Conservation (phyloP, 176 grass and related monocot genomes). For the Musa troglodytarum region DNA sequence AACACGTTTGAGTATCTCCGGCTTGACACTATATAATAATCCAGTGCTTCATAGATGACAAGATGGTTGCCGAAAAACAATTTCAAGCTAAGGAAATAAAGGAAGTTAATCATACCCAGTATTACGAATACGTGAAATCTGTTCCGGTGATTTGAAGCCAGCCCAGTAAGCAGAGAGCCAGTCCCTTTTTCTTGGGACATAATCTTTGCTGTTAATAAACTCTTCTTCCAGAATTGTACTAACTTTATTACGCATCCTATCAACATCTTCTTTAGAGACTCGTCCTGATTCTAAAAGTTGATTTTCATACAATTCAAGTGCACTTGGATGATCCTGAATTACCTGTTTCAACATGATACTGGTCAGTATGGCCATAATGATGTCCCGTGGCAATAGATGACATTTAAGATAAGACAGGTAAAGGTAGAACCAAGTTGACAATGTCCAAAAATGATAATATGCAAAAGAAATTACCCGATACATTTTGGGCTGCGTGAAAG, state of each 20-base stretch:
- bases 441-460: too few species aligned
- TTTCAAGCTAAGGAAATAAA: not conserved
- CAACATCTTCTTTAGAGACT: conserved; percentile 51
- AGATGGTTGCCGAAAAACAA: conserved; percentile 8
- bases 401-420: not conserved
- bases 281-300: conserved; percentile 61
- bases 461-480: not conserved
- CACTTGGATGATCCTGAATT: conserved; percentile 79
- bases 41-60: not conserved
- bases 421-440: not conserved
- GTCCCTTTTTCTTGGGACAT: conserved; percentile 71
- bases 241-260: conserved; percentile 71
- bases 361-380: not conserved
- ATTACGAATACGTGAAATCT: conserved; percentile 83
- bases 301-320: conserved; percentile 61
- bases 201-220: conserved; percentile 82
- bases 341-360: conserved; percentile 35
- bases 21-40: conserved; percentile 60
- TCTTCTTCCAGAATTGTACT: conserved; percentile 82
- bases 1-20: conserved; percentile 81
- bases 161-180: conserved; percentile 98
- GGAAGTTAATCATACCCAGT: conserved; percentile 46
- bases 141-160: conserved; percentile 93
- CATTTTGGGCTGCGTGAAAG: conserved; percentile 74
- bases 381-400: not conserved